Evolutionary conservation across 1,139 yeast genomes (phyloP).

Genomic region (Pneumocystis sp.): DNA sequence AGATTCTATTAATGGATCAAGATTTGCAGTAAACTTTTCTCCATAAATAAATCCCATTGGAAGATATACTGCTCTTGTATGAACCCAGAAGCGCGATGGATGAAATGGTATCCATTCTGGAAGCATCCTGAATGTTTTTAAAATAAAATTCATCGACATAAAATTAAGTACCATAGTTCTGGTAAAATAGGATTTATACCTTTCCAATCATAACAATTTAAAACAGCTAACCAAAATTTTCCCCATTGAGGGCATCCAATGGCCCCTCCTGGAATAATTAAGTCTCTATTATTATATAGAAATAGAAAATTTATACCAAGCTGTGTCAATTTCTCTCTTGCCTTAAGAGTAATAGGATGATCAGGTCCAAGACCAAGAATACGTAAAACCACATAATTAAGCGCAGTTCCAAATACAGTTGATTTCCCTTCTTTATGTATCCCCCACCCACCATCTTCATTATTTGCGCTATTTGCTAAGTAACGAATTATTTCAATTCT

Average conservation of each 20-base stretch:
- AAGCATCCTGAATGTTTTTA: conserved; percentile 27
- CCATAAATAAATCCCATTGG: conserved; percentile 74
- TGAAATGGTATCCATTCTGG: conserved; percentile 75
- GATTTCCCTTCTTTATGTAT: conserved; percentile 81
- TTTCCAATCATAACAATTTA: conserved; percentile 80
- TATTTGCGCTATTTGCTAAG: conserved; percentile 77
- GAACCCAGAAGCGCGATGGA: conserved; percentile 99
- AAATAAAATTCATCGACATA: background rate
- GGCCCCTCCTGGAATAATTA: conserved; percentile 58
- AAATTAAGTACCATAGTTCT: conserved; percentile 50
- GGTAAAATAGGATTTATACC: conserved; percentile 98
- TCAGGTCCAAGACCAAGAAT: conserved; percentile 57
- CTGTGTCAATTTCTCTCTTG: conserved; percentile 50
- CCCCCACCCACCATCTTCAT: conserved; percentile 99
- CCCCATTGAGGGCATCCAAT: conserved; percentile 94
- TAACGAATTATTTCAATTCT: conserved; percentile 63
- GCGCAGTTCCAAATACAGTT: conserved; percentile 86
- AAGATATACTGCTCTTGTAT: conserved; percentile 79
- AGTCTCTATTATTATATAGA: background rate
- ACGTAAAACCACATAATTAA: conserved; percentile 68
- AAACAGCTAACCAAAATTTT: conserved; percentile 69
- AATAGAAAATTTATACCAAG: conserved; percentile 22
- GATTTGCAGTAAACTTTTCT: conserved; percentile 34
- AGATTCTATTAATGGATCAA: conserved; percentile 48
- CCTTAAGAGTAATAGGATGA: conserved; percentile 70